These are phyloP conservation scores for Lachancea kluyveri DNA, from an alignment of 805 yeast genomes.

Conservation along the genomic window DNA sequence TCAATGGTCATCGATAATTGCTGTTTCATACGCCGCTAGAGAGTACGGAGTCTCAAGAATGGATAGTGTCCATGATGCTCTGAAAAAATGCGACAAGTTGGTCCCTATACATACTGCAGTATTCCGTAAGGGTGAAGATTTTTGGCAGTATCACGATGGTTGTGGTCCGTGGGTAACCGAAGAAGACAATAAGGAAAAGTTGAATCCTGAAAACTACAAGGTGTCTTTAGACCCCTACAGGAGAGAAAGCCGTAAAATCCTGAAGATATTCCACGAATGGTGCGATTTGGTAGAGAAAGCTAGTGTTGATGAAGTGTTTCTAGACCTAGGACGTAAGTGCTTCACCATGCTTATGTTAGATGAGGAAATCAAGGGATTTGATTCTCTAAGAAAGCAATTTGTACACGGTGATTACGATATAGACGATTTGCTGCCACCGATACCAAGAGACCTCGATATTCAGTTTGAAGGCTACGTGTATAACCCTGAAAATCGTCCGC, in stretches of 20 bases:
- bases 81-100: conserved; percentile 66
- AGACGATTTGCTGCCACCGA: conserved; percentile 21
- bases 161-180: conserved; percentile 32
- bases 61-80: conserved; percentile 65
- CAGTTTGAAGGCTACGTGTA: conserved; percentile 18
- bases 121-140: conserved; percentile 76
- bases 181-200: conserved; percentile 41
- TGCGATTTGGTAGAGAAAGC: conserved; percentile 84
- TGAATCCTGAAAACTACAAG: conserved; percentile 66
- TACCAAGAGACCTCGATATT: conserved; percentile 16
- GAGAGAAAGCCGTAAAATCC: conserved; percentile 75
- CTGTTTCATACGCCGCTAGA: conserved; percentile 87
- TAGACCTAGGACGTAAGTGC: conserved; percentile 73
- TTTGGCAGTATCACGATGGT: conserved; percentile 65
- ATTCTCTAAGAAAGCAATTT: conserved; percentile 16
- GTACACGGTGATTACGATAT: conserved; percentile 20
- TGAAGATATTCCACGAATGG: conserved; percentile 51
- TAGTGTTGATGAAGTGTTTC: conserved; percentile 87
- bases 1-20: conserved; percentile 88
- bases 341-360: conserved; percentile 34
- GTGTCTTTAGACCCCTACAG: conserved; percentile 90
- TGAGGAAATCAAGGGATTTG: conserved; percentile 8
- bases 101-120: conserved; percentile 90
- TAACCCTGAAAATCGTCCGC: conserved; percentile 12
- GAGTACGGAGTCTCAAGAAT: conserved; percentile 74